These are phyloP conservation scores for Claviceps maximensis DNA, from an alignment of 2,329 filamentous ascomycete genomes.

Conservation along the genomic window DNA sequence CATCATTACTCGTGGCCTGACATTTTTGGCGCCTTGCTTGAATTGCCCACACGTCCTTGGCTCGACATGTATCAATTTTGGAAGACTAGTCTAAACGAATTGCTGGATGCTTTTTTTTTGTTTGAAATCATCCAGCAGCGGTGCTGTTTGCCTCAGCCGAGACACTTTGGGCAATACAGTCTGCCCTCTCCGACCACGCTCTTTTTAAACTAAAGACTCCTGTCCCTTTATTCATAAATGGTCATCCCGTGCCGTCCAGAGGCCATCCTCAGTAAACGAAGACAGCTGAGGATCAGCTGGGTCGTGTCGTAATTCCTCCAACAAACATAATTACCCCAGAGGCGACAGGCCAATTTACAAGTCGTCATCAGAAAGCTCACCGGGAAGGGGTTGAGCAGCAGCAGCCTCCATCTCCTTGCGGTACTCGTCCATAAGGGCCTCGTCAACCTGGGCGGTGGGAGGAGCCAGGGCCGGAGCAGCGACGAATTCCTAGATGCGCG, in stretches of 20 bases:
- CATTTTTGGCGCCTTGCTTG: not conserved
- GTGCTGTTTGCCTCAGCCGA: conserved; percentile 19
- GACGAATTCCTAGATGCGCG: conserved; percentile 66
- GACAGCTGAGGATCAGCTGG: conserved; percentile 12
- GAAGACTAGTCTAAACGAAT: conserved; percentile 23
- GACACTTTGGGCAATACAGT: conserved; percentile 16
- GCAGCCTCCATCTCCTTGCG: conserved; percentile 79
- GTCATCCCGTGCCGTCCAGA: conserved; percentile 22
- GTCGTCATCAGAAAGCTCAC: conserved; percentile 75
- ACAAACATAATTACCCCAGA: not conserved
- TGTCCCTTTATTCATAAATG: conserved; percentile 24
- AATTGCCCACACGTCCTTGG: not conserved
- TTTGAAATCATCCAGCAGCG: conserved; percentile 19
- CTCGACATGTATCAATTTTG: conserved; percentile 15
- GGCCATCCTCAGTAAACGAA: conserved; percentile 13
- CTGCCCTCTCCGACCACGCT: conserved; percentile 23
- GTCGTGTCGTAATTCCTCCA: conserved; percentile 14
- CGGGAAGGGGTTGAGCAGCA: conserved; percentile 72
- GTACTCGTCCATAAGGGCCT: conserved; percentile 68
- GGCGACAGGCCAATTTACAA: conserved; percentile 31
- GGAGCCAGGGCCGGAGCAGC: conserved; percentile 89
- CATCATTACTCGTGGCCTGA: not conserved
- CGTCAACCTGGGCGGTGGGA: conserved; percentile 81
- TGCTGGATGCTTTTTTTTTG: conserved; percentile 11
- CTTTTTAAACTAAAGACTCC: conserved; percentile 19